Conservation (phyloP, 805 yeast genomes). For the Groenewaldozyma salmanticensis region DNA sequence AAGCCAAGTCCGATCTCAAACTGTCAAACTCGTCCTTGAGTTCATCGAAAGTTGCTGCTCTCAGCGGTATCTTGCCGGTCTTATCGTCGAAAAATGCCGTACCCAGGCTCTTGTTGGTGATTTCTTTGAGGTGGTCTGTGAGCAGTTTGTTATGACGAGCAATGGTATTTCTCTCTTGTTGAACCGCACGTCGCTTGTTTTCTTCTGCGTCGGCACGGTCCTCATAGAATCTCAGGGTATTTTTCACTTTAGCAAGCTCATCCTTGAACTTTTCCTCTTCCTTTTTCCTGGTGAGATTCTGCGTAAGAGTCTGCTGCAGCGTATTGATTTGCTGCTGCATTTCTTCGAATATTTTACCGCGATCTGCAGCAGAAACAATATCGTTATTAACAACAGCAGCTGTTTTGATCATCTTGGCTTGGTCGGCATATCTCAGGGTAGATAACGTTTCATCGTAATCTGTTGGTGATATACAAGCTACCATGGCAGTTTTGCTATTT, state of each 20-base stretch:
- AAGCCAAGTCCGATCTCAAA: background rate
- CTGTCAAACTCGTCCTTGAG: background rate
- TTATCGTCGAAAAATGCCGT: background rate
- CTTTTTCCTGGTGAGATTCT: constrained; percentile 13
- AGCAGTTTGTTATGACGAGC: constrained; percentile 23
- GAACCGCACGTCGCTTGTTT: constrained; percentile 23
- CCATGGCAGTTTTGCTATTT: constrained; percentile 76
- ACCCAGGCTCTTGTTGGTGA: constrained; percentile 12
- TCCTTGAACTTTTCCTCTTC: constrained; percentile 20
- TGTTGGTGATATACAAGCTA: constrained; percentile 77
- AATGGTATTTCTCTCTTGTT: constrained; percentile 20
- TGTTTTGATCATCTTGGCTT: constrained; percentile 61
- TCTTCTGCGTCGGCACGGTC: constrained; percentile 24
- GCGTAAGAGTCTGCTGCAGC: constrained; percentile 19
- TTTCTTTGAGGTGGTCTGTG: constrained; percentile 20
- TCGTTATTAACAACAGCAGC: constrained; percentile 45
- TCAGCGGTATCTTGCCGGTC: background rate
- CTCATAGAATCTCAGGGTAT: constrained; percentile 24
- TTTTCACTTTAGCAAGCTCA: constrained; percentile 22
- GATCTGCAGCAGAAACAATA: constrained; percentile 28
- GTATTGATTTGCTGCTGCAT: constrained; percentile 32
- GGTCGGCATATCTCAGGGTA: constrained; percentile 68
- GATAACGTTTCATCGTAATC: constrained; percentile 72
- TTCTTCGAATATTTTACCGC: constrained; percentile 29
- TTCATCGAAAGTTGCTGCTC: background rate